Base-by-base conservation (phyloP, 345 rosid genomes). In the Brassica carinata region DNA sequence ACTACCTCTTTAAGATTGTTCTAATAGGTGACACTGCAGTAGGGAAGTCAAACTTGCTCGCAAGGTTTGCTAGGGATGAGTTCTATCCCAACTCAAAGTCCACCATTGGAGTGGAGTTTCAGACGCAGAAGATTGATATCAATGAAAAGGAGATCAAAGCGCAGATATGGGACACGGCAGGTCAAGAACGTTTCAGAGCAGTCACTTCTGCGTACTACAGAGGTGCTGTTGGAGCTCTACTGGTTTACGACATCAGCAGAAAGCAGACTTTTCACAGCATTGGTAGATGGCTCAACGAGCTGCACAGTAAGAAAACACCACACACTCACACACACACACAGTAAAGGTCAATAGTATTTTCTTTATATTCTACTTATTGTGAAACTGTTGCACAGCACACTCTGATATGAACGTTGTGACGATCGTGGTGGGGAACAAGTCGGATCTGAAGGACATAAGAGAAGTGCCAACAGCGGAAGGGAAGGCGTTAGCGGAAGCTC, bases 131-230 rank as follows among this genome's bases (percentile, higher is more conserved):
- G 87, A 82, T 95, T 81, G 92, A 85, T 86, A 93, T 95, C 27
- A 89, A 90, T 5, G 98, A 97, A 1, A 95, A 91, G 84, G 99
- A 93, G 87, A 74, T 93, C 83, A 93, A 95, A 83, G 98, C 98
- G 3, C 99, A 95, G 85, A 93, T 95, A 79, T 95, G 99, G 99
- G 99, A 95, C 81, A 95, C 98, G 31, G 99, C 99, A 5, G 99
- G 99, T 80, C 99, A 95, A 87, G 98, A 95, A 82, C 94, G 99
- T 71, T 93, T 95, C 78, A 89, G 99, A 79, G 99, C 99, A 66
- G 98, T 95, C 63, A 95, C 98, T 53, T 93, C 98, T 73, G 98
- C 99, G 7, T 95, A 95, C 76, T 95, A 95, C 83, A 83, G 99
- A 71, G 99, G 99, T 77, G 98, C 99, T 13, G 99, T 95, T 26